Evolutionary conservation across 225 moss, liverwort and hornwort species (phyloP).

Genomic region (Ulota crispa): DNA sequence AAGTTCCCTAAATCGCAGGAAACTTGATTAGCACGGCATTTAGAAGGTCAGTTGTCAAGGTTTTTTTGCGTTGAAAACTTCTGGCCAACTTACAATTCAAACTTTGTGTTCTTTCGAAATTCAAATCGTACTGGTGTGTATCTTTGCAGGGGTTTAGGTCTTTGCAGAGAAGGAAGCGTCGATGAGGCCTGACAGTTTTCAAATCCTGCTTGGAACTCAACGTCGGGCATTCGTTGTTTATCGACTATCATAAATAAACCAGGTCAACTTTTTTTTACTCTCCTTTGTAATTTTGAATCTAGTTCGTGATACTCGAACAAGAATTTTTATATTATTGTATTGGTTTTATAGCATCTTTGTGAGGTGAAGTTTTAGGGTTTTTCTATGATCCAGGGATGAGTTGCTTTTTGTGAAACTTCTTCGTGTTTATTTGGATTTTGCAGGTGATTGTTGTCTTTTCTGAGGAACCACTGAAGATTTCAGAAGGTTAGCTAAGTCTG

Average conservation of each 20-base stretch:
- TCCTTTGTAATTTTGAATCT: neutral
- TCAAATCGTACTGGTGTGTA: neutral
- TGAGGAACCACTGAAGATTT: neutral
- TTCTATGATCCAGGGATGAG: neutral
- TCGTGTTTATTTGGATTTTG: neutral
- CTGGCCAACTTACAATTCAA: neutral
- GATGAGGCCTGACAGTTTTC: neutral
- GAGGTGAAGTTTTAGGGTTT: slow-evolving; percentile 26
- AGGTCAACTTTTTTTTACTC: neutral
- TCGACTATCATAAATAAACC: neutral
- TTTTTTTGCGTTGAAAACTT: neutral
- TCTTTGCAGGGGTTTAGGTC: neutral
- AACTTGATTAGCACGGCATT: neutral
- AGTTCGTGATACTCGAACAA: neutral
- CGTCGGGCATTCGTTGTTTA: neutral
- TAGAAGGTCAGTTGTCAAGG: neutral
- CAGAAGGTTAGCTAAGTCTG: neutral
- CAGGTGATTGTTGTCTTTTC: neutral
- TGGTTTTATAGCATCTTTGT: neutral
- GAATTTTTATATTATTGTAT: neutral
- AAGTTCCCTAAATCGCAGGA: neutral
- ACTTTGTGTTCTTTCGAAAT: neutral
- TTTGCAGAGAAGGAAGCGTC: neutral
- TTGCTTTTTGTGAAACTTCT: neutral
- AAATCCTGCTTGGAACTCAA: neutral